Evolutionary conservation across 495 filamentous ascomycete genomes (phyloP), one percentile per base, ranked within the genome.

Genomic region (Polyplosphaeria fusca): DNA sequence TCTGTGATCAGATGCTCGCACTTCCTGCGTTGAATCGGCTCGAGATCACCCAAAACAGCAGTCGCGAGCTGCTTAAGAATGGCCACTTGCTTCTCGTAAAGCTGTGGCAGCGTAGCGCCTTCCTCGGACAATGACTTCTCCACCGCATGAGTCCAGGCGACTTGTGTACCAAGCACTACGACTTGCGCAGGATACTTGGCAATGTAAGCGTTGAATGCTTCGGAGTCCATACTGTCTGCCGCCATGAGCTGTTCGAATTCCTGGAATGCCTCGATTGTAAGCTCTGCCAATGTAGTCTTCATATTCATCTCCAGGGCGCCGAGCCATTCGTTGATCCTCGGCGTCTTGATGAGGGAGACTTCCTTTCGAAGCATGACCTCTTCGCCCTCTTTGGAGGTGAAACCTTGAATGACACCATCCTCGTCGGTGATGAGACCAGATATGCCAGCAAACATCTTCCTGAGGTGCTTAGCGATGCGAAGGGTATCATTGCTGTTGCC

Each of bases 391-490:
- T 95, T 97, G 0, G 94, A 97, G 28, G 86, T 91, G 68, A 97
- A 92, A 0, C 91, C 92, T 5, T 88, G 80, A 57, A 99, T 96
- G 57, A 85, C 82, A 30, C 82, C 81, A 57, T 96, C 86, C 53
- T 96, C 91, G 65, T 96, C 90, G 78, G 95, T 88, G 20, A 93
- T 77, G 30, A 99, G 78, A 0, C 92, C 91, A 4, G 85, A 88
- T 22, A 99, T 76, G 46, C 93, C 93, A 50, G 93, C 93, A 75
- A 99, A 99, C 93, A 99, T 99, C 78, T 99, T 99, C 72, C 94
- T 89, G 76, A 99, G 89, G 71, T 99, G 93, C 70, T 97, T 97
- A 41, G 92, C 87, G 54, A 99, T 91, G 23, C 93, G 89, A 64
- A 89, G 76, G 11, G 91, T 94, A 64, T 99, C 93, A 64, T 95